These are phyloP conservation scores for Xylaria sp. DNA, from an alignment of 2,329 filamentous ascomycete genomes.

Conservation along the genomic window DNA sequence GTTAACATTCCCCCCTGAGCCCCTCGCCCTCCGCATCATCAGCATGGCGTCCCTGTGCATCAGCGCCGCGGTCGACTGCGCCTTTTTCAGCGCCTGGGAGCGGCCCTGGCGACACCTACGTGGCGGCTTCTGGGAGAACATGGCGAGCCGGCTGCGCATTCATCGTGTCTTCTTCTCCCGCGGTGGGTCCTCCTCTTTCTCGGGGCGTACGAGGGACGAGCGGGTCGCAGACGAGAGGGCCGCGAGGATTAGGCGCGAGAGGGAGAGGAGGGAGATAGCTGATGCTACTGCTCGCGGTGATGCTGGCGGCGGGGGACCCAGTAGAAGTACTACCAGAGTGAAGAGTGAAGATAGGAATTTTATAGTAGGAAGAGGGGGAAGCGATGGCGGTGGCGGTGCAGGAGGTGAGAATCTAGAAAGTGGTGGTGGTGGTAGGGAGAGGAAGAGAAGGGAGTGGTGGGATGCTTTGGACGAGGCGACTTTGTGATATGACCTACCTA, in stretches of 20 bases:
- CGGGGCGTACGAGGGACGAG: constrained; percentile 35
- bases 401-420: constrained; percentile 24
- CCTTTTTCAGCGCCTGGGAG: constrained; percentile 76
- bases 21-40: constrained; percentile 67
- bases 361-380: background rate
- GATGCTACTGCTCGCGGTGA: constrained; percentile 49
- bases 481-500: background rate
- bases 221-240: constrained; percentile 61
- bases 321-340: background rate
- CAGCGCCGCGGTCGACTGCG: constrained; percentile 75
- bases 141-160: constrained; percentile 44
- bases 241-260: constrained; percentile 44
- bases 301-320: background rate
- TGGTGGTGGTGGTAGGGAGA: constrained; percentile 23
- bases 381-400: constrained; percentile 50
- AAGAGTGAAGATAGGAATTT: constrained; percentile 36
- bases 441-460: constrained; percentile 54
- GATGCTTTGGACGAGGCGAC: constrained; percentile 48
- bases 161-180: constrained; percentile 46
- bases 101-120: constrained; percentile 73
- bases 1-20: constrained; percentile 49
- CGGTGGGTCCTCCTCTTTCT: constrained; percentile 37
- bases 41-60: constrained; percentile 69
- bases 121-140: constrained; percentile 49
- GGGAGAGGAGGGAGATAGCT: constrained; percentile 63